Conservation (phyloP, 1,284 basidiomycete genomes). For the Vanrija pseudolonga region DNA sequence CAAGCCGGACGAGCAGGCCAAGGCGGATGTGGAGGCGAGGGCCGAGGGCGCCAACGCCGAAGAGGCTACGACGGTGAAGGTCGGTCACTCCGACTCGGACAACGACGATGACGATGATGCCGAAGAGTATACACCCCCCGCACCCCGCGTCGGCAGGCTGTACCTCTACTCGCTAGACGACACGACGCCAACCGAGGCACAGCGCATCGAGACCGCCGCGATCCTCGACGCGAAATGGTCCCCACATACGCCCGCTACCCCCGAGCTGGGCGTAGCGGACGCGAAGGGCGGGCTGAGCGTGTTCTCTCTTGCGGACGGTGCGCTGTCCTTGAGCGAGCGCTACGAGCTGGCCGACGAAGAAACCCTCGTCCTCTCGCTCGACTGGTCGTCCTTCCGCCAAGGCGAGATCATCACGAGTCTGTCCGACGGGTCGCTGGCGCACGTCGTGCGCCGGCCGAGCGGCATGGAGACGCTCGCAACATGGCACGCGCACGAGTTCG, state of each 20-base stretch:
- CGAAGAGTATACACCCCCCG: slow-evolving; percentile 28
- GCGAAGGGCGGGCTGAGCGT: slow-evolving; percentile 73
- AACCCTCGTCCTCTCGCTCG: slow-evolving; percentile 75
- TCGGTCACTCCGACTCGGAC: background rate
- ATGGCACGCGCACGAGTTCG: slow-evolving; percentile 89
- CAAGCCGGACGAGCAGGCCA: slow-evolving; percentile 27
- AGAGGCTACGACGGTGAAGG: background rate
- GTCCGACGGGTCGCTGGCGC: slow-evolving; percentile 68
- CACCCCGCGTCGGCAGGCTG: slow-evolving; percentile 55
- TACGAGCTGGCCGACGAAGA: slow-evolving; percentile 60
- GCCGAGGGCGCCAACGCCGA: slow-evolving; percentile 6
- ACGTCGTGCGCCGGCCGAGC: slow-evolving; percentile 55
- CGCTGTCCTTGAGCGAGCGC: slow-evolving; percentile 44
- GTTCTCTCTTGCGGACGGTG: slow-evolving; percentile 51
- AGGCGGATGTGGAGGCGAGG: slow-evolving; percentile 5
- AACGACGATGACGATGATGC: slow-evolving; percentile 41
- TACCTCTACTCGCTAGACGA: slow-evolving; percentile 14
- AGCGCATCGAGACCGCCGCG: slow-evolving; percentile 70
- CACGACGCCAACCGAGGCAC: slow-evolving; percentile 52
- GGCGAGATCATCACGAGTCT: slow-evolving; percentile 64
- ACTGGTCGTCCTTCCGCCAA: slow-evolving; percentile 52
- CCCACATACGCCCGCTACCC: background rate
- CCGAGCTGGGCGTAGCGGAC: slow-evolving; percentile 67
- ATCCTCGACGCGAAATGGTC: slow-evolving; percentile 93
- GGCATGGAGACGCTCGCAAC: slow-evolving; percentile 52